Percentiles rank a stretch among this genome's conserved stretches.
Conservation (phyloP, 1,139 yeast genomes). For the Candida sanyaensis region DNA sequence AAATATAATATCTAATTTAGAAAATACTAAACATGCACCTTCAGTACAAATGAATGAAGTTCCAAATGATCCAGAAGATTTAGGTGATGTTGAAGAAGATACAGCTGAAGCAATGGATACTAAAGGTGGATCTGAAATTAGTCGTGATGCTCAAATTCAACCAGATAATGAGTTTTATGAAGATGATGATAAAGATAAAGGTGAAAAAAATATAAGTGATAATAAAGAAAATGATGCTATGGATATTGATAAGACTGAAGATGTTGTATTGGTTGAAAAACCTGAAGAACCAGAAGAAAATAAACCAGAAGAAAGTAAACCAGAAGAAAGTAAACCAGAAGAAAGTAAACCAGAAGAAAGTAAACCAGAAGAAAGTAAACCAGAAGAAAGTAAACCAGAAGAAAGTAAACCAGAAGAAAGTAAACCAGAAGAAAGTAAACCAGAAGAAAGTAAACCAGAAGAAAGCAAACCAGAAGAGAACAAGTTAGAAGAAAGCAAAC, state of each 20-base stretch:
- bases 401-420: neutral
- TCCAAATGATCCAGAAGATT: slow-evolving; percentile 80
- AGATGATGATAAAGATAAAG: slow-evolving; percentile 55
- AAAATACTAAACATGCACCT: slow-evolving; percentile 91
- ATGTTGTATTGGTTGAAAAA: neutral
- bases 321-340: neutral
- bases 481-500: slow-evolving; percentile 1
- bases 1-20: slow-evolving; percentile 75
- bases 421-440: slow-evolving; percentile 54
- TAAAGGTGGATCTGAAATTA: slow-evolving; percentile 86
- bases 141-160: slow-evolving; percentile 72
- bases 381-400: slow-evolving; percentile 40
- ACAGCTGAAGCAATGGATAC: slow-evolving; percentile 74
- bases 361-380: slow-evolving; percentile 48
- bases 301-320: neutral
- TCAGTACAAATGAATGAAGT: slow-evolving; percentile 92
- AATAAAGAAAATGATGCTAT: neutral
- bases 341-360: neutral
- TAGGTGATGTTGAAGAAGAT: slow-evolving; percentile 79
- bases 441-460: slow-evolving; percentile 46
- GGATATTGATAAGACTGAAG: slow-evolving; percentile 75
- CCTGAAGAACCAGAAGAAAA: neutral
- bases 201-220: slow-evolving; percentile 33
- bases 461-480: neutral
- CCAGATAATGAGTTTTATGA: slow-evolving; percentile 71